Conservation (phyloP, 2,329 filamentous ascomycete genomes). For the Fonsecaea pedrosoi region DNA sequence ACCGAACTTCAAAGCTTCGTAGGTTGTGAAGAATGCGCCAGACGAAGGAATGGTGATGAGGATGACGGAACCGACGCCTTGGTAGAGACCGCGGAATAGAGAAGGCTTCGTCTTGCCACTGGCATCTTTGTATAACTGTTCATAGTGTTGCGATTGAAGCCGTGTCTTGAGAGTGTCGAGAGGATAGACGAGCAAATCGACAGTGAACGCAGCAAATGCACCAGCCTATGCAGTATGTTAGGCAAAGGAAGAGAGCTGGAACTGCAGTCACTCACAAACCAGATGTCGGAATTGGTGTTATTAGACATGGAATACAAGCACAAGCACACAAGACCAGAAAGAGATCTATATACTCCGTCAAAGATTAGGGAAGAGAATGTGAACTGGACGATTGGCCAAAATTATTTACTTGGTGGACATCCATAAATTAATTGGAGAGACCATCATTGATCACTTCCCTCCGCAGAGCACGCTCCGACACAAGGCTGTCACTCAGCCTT, state of each 20-base stretch:
- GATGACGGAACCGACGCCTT: conserved; percentile 84
- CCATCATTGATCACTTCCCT: background rate
- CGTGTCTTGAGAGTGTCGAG: conserved; percentile 90
- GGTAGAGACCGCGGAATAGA: conserved; percentile 78
- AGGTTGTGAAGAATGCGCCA: conserved; percentile 88
- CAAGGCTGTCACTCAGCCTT: conserved; percentile 21
- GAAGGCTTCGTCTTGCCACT: conserved; percentile 52
- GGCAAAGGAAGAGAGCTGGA: background rate
- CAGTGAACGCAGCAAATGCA: conserved; percentile 81
- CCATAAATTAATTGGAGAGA: conserved; percentile 7
- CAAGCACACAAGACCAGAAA: background rate
- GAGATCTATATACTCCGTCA: conserved; percentile 17
- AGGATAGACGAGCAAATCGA: conserved; percentile 85
- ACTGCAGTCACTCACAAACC: conserved; percentile 56
- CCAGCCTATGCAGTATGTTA: conserved; percentile 66
- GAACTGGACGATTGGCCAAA: background rate
- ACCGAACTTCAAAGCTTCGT: conserved; percentile 75
- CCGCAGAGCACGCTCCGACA: conserved; percentile 7
- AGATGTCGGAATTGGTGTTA: conserved; percentile 63
- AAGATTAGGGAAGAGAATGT: conserved; percentile 10
- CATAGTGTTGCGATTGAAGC: conserved; percentile 78
- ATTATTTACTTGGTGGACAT: conserved; percentile 11
- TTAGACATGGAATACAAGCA: conserved; percentile 49
- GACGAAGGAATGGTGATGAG: conserved; percentile 88
- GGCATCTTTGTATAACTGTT: conserved; percentile 63